phyloP scores from a whole-genome alignment of 371 early-diverging fungal genomes.

The Phascolomyces articulosus region DNA sequence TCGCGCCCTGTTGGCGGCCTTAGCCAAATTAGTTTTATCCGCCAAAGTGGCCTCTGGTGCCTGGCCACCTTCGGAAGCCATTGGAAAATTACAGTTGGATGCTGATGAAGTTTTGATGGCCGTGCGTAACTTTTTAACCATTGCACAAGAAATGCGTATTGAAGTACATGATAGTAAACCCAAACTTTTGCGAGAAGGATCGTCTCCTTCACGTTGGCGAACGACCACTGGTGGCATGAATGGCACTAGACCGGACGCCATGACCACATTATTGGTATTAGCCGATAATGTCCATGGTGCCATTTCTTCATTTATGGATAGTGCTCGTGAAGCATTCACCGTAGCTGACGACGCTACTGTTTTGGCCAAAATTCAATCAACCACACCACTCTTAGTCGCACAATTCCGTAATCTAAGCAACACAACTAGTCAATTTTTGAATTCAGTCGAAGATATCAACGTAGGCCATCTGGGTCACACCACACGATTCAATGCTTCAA shows the following conservation, averaged over 20 bases:
- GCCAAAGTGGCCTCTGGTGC: constrained; percentile 84
- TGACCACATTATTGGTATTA: constrained; percentile 22
- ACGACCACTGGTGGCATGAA: not conserved
- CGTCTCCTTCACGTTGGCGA: constrained; percentile 18
- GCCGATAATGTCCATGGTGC: constrained; percentile 39
- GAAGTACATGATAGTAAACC: constrained; percentile 57
- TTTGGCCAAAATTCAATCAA: constrained; percentile 40
- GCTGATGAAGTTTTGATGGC: constrained; percentile 70
- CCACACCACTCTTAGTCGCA: constrained; percentile 61
- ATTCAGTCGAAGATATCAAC: constrained; percentile 39
- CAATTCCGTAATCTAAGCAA: constrained; percentile 58
- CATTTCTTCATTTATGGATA: constrained; percentile 35
- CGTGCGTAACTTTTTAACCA: constrained; percentile 76
- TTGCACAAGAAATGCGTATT: constrained; percentile 76
- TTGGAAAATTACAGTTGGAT: constrained; percentile 35
- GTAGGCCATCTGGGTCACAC: constrained; percentile 11
- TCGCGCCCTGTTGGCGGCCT: constrained; percentile 74
- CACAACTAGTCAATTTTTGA: constrained; percentile 44
- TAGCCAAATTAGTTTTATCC: constrained; percentile 83
- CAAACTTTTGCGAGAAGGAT: constrained; percentile 16
- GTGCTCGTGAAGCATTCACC: constrained; percentile 28
- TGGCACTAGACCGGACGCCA: constrained; percentile 19
- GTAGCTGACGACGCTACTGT: constrained; percentile 13
- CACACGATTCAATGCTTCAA: constrained; percentile 53
- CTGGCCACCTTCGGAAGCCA: constrained; percentile 48